Evolutionary conservation across 208 protist species (phyloP), one percentile per base, ranked within the genome.

Genomic region (Novymonas esmeraldas): DNA sequence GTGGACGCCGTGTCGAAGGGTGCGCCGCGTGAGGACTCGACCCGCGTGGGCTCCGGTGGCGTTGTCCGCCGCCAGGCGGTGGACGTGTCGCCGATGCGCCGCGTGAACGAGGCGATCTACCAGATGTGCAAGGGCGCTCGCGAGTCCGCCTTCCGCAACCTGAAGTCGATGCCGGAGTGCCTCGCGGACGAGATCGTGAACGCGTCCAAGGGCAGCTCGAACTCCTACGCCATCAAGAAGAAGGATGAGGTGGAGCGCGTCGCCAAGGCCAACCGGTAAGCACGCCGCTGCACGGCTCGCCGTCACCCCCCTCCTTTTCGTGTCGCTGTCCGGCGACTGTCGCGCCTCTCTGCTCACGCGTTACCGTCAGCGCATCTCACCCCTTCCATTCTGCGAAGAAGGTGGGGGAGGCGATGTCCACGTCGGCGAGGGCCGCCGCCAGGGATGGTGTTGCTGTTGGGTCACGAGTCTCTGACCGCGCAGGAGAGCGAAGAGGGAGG

Each of bases 181-280:
- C 97, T 99, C 29, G 98, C 99, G 70, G 99, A 99, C 85, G 99
- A 99, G 96, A 93, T 99, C 70, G 98, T 99, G 73, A 99, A 99
- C 81, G 98, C 98, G 68, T 91, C 98, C 61, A 99, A 99, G 86
- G 94, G 90, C 33, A 99, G 97, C 55, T 97, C 98, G 68, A 99
- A 99, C 90, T 99, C 95, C 22, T 99, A 98, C 76, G 98, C 99
- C 69, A 99, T 99, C 79, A 99, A 99, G 89, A 99, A 99, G 98
- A 99, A 99, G 94, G 98, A 99, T 91, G 98, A 99, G 90, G 95
- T 99, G 63, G 99, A 99, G 95, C 98, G 99, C 92, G 98, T 99
- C 63, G 98, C 99, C 85, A 99, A 99, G 95, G 97, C 98, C 69
- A 99, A 99, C 97, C 94, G 99, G 77, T 99, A 99, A 99, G 68